Base-by-base conservation (phyloP, 345 rosid genomes). In the Rhodamnia rubescens region DNA sequence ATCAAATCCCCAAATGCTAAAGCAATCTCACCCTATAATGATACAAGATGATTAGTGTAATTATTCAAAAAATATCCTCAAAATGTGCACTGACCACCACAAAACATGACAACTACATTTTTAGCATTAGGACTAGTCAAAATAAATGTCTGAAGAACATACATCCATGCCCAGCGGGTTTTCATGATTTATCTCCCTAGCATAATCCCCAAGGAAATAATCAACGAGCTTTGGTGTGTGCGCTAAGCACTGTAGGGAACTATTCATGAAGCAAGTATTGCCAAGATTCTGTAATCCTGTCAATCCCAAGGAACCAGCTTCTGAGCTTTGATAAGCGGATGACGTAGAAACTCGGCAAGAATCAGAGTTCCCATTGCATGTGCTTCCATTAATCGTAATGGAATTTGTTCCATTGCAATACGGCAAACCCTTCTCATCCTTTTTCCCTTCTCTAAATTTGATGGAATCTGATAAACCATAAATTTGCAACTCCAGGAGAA, bases 191-290 rank as follows among this genome's bases (percentile, higher is more conserved):
- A 96, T 94, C 91, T 97, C 99, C 92, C 88, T 92, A 59, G 88
- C 90, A 89, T 95, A 97, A 87, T 97, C 98, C 90, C 95, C 98
- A 83, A 94, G 98, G 88, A 97, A 95, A 91, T 94, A 96, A 89
- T 97, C 98, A 85, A 97, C 94, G 81, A 97, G 98, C 95, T 92
- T 96, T 85, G 99, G 99, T 55, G 99, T 97, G 91, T 97, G 99
- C 7, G 95, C 97, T 90, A 97, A 90, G 96, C 99, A 97, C 91
- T 97, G 99, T 85, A 96, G 92, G 87, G 98, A 90, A 84, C 99
- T 97, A 88, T 97, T 97, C 99, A 97, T 95, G 90, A 97, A 97
- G 89, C 99, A 97, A 85, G 99, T 97, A 89, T 97, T 97, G 90
- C 99, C 99, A 83, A 97, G 96, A 91, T 97, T 97, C 90, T 96